These are phyloP conservation scores for Marchantia polymorpha DNA, from an alignment of 225 moss, liverwort and hornwort species.

Conservation along the genomic window DNA sequence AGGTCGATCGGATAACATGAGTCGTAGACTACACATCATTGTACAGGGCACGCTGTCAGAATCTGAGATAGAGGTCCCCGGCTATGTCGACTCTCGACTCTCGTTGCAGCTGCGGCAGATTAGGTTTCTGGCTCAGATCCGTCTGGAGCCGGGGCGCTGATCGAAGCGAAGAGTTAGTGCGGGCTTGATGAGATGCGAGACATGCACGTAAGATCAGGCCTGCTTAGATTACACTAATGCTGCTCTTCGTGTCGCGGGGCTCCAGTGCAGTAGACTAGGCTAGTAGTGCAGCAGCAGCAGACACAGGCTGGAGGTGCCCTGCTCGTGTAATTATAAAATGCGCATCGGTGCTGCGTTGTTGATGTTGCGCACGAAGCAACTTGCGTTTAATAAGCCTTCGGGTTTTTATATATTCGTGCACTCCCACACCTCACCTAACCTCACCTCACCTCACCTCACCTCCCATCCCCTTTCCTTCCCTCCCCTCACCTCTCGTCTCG, in stretches of 20 bases:
- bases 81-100: background rate
- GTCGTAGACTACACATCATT: background rate
- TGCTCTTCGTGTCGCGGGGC: background rate
- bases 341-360: background rate
- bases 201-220: slow-evolving; percentile 4
- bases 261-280: background rate
- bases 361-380: background rate
- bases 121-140: slow-evolving; percentile 2
- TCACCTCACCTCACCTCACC: too few relatives aligned
- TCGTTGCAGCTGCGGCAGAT: background rate
- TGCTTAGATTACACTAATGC: background rate
- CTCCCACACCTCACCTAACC: background rate
- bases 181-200: background rate
- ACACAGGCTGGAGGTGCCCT: slow-evolving; percentile 13
- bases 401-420: background rate
- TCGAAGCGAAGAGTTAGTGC: slow-evolving; percentile 4
- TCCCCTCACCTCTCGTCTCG: too few relatives aligned
- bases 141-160: background rate
- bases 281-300: too few relatives aligned
- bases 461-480: too few relatives aligned
- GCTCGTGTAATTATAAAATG: background rate
- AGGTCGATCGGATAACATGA: background rate
- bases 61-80: background rate
- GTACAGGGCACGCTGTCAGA: too few relatives aligned
- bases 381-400: background rate